A percentile compares a stretch with the other conserved stretches of the same genome.
Conservation (phyloP, 306 rosid genomes). For the Begonia loranthoides region DNA sequence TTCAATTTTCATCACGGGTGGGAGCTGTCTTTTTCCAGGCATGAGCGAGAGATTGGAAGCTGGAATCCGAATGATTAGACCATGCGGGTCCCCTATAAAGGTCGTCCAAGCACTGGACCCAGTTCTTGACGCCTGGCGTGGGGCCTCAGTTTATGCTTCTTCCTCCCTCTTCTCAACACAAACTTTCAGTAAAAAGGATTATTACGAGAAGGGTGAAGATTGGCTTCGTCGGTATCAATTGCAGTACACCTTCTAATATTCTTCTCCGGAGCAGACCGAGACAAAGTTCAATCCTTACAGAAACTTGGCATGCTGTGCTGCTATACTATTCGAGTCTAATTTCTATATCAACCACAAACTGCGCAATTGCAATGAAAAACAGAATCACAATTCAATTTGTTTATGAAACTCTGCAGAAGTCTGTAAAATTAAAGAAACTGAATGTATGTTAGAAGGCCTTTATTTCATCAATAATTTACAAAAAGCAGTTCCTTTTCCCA, state of each 20-base stretch:
- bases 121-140: constrained; percentile 89
- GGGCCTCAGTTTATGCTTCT: constrained; percentile 76
- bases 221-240: constrained; percentile 66
- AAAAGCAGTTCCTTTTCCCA: constrained; percentile 32
- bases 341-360: too few species aligned
- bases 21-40: constrained; percentile 74
- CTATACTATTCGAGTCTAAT: too few species aligned
- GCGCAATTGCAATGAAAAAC: too few species aligned
- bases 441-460: constrained; percentile 30
- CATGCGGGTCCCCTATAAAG: constrained; percentile 60
- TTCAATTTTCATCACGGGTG: constrained; percentile 74
- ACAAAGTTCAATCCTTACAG: too few species aligned
- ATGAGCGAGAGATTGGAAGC: constrained; percentile 68
- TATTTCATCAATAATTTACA: constrained; percentile 61
- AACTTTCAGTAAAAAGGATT: constrained; percentile 68
- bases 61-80: constrained; percentile 77
- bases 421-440: constrained; percentile 18
- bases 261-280: too few species aligned
- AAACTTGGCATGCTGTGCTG: too few species aligned
- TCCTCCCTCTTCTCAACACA: constrained; percentile 48
- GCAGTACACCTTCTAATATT: constrained; percentile 32
- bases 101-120: constrained; percentile 78
- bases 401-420: too few species aligned
- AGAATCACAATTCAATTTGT: too few species aligned
- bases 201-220: constrained; percentile 82